Base-by-base conservation (phyloP, 2,329 filamentous ascomycete genomes). In the Fusarium sp. region DNA sequence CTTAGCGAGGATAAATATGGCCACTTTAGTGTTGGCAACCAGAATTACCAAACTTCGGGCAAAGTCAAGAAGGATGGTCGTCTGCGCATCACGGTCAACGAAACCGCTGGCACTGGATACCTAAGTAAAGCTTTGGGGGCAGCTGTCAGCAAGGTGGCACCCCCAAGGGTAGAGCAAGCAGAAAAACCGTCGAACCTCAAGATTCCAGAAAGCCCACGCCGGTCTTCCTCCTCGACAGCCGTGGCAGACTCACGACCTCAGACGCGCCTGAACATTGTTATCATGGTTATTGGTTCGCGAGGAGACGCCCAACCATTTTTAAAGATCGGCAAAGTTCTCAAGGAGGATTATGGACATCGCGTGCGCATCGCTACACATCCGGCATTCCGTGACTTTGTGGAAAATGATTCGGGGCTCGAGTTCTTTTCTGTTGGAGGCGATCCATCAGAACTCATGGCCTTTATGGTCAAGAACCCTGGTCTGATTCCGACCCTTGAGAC, bases 401-500 rank as follows among this genome's bases (percentile, higher is more conserved):
- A 93, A 73, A 85, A 90, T 51, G 91, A 94, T 67, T 89, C 85
- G 0, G 91, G 89, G 0, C 83, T 95, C 1, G 92, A 95, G 72
- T 95, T 95, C 80, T 95, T 94, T 79, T 91, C 88, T 3, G 88
- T 94, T 3, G 92, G 92, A 3, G 93, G 93, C 3, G 90, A 95
- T 72, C 93, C 93, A 3, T 88, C 90, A 0, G 92, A 94, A 78
- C 83, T 96, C 3, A 95, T 95, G 93, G 90, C 91, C 0, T 95
- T 94, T 78, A 95, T 96, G 93, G 92, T 94, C 34, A 94, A 94
- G 81, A 94, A 95, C 74, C 92, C 88, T 0, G 92, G 92, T 6
- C 84, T 95, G 78, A 91, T 96, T 4, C 92, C 93, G 0, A 91
- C 86, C 2, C 81, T 94, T 25, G 88, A 92, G 67, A 91, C 91